These are phyloP conservation scores for Alisma plantagoaquatica DNA, from an alignment of 106 monocot species.

Conservation along the genomic window DNA sequence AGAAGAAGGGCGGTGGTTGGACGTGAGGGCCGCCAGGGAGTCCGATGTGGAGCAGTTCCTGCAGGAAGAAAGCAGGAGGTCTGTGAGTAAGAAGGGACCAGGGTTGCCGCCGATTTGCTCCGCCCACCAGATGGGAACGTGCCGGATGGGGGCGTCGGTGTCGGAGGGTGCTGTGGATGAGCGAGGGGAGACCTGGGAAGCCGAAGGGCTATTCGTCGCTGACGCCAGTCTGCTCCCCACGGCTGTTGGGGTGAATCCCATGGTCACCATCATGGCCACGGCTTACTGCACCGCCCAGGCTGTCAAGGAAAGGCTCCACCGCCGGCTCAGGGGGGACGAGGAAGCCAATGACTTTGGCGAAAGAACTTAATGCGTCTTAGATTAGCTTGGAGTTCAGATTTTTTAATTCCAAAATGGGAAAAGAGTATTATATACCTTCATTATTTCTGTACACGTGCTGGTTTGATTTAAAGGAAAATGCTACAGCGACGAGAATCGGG, in stretches of 20 bases:
- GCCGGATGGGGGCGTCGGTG: conserved; percentile 45
- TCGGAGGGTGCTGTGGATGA: conserved; percentile 38
- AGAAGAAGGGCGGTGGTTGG: conserved; percentile 32
- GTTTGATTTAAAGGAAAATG: no score
- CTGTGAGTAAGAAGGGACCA: conserved; percentile 17
- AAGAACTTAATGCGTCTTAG: no score
- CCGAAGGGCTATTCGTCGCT: conserved; percentile 51
- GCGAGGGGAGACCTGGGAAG: conserved; percentile 68
- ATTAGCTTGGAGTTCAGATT: no score
- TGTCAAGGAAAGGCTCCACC: no score
- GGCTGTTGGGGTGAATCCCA: conserved; percentile 59
- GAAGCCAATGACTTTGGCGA: no score
- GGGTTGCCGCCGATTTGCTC: conserved; percentile 28
- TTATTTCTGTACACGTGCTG: no score
- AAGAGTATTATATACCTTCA: no score
- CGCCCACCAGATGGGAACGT: conserved; percentile 71
- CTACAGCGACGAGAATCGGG: no score
- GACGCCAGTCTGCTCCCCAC: conserved; percentile 55
- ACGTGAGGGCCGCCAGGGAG: conserved; percentile 24
- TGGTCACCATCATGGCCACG: conserved; percentile 50
- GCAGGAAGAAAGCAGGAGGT: conserved; percentile 16
- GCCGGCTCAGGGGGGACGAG: no score
- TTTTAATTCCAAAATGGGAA: no score
- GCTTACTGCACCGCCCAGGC: conserved; percentile 50
- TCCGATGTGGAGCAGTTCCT: conserved; percentile 47